These are phyloP conservation scores for Eimeria maxima DNA, from an alignment of 169 alveolate genomes.

Conservation along the genomic window DNA sequence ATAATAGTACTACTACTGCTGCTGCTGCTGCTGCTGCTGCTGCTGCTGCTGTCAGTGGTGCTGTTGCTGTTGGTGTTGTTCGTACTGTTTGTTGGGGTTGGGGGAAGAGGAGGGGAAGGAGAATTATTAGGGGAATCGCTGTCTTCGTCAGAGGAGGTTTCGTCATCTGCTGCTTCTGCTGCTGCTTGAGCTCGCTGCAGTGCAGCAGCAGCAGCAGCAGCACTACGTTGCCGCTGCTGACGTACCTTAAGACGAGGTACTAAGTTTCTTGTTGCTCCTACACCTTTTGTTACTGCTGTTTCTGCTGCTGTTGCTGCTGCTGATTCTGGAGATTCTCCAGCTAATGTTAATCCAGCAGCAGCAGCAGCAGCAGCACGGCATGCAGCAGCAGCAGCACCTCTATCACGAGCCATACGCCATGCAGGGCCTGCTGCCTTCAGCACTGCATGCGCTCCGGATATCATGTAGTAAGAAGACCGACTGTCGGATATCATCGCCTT, in stretches of 20 bases:
- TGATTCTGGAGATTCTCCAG: background rate
- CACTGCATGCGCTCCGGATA: background rate
- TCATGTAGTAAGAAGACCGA: background rate
- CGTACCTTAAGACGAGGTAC: background rate
- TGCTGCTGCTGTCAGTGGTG: too few relatives aligned
- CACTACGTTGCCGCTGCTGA: background rate
- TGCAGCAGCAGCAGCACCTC: background rate
- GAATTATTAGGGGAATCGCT: background rate
- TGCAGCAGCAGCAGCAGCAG: slow-evolving; percentile 21
- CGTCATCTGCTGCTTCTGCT: slow-evolving; percentile 21
- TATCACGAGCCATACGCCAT: background rate
- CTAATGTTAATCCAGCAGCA: slow-evolving; percentile 9
- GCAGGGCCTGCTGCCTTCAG: background rate
- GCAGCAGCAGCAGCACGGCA: slow-evolving; percentile 56
- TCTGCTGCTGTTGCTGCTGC: slow-evolving; percentile 31
- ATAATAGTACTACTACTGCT: background rate
- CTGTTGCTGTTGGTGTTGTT: too few relatives aligned
- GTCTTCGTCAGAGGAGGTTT: background rate
- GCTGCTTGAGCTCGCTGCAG: background rate
- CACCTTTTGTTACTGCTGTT: slow-evolving; percentile 5
- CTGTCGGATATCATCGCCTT: slow-evolving; percentile 13
- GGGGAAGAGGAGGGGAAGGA: too few relatives aligned
- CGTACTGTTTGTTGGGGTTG: too few relatives aligned
- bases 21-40: background rate
- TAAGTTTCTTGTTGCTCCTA: background rate